Evolutionary conservation across 352 stramenopile genomes (phyloP), one percentile per base, ranked within the genome.

Genomic region (Phytophthora lateralis): DNA sequence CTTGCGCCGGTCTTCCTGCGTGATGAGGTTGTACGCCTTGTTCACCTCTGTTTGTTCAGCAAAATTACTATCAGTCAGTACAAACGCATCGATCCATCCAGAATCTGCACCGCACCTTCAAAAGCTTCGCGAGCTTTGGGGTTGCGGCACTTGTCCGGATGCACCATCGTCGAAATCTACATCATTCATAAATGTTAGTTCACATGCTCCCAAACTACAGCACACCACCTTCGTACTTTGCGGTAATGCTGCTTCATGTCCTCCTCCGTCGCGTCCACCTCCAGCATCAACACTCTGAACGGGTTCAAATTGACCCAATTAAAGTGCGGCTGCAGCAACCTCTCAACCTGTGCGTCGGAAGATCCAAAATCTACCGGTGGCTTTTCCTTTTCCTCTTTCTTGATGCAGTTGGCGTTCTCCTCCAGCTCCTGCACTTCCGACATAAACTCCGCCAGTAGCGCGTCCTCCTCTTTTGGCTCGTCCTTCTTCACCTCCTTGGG

Each of bases 201-300:
- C 4, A 35, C 38, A 54, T 30, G 6, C 26, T 24, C 26, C 14
- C 48, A n/a, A 52, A 3, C 35, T 8, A n/a, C 29, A 26, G 18
- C 18, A 29, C 4, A 42, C 15, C 35, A 61, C 4, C 29, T 6
- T 12, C 49, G 43, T 46, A 90, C 85, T 75, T 96, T 96, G 48
- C 87, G 80, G 41, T 96, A 96, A 71, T 95, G 87, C 74, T 96
- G 87, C 63, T 95, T 95, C 80, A 96, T 96, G 38, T 96, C 85
- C 35, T 96, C 89, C 24, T 96, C 85, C 1, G 82, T 89, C 4
- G 89, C 89, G 39, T 94, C 87, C 18, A 75, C 85, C 32, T 95
- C 81, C 35, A 96, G 76, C 89, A 96, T 96, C 20, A 96, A 72
- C 27, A 96, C 89, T 38, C 85, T 68, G 55, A 90, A 96, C 6